A percentile compares a stretch with the other conserved stretches of the same genome.
These are phyloP conservation scores for Capsicum baccatum DNA, from an alignment of 257 asterid genomes.

Conservation along the genomic window DNA sequence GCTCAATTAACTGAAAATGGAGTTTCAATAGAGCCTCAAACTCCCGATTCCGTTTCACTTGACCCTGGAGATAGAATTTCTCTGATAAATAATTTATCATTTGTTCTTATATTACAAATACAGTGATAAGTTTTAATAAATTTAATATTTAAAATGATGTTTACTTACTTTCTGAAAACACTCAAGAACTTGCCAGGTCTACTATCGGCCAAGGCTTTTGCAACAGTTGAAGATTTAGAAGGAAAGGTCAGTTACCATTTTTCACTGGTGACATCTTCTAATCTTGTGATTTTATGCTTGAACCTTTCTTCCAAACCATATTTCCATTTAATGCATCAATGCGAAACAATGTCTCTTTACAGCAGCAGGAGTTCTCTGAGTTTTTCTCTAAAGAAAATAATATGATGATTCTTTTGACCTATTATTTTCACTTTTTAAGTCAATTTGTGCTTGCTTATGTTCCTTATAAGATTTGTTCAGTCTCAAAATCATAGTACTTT, in stretches of 20 bases:
- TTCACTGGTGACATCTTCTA: constrained; percentile 30
- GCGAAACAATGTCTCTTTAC: background rate
- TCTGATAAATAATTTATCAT: constrained; percentile 51
- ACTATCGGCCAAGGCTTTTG: constrained; percentile 65
- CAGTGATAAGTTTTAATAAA: background rate
- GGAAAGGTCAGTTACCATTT: constrained; percentile 72
- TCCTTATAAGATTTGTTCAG: background rate
- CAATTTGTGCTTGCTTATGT: constrained; percentile 4
- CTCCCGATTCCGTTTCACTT: constrained; percentile 52
- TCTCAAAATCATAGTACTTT: background rate
- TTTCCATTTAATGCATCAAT: constrained; percentile 3
- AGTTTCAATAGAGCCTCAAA: constrained; percentile 68
- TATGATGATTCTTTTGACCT: background rate
- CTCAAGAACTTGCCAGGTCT: constrained; percentile 66
- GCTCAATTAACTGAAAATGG: constrained; percentile 79
- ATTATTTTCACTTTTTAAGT: constrained; percentile 14
- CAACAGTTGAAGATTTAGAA: constrained; percentile 75
- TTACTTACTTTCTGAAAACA: background rate
- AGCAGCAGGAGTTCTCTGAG: too few relatives aligned
- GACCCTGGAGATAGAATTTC: constrained; percentile 72
- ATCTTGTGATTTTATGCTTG: background rate
- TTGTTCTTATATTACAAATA: background rate
- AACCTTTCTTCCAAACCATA: background rate
- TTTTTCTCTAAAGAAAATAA: too few relatives aligned
- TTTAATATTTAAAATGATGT: background rate